These are phyloP conservation scores for Colletotrichum navitas DNA, from an alignment of 2,329 filamentous ascomycete species.

Conservation along the genomic window DNA sequence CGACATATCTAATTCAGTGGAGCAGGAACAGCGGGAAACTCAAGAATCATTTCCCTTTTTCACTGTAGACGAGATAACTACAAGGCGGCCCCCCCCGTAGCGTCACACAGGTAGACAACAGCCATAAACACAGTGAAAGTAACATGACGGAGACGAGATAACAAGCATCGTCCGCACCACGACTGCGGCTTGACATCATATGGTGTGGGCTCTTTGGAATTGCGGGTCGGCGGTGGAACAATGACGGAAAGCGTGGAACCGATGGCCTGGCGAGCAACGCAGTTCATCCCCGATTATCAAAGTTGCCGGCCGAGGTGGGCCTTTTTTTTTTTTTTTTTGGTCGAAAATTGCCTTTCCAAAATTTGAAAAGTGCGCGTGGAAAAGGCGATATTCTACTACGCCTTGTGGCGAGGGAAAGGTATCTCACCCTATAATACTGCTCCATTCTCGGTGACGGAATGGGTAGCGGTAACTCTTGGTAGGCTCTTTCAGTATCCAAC, in stretches of 20 bases:
- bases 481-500: background rate
- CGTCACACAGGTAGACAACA: too few relatives aligned
- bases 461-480: too few relatives aligned
- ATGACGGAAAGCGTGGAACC: constrained; percentile 38
- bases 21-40: background rate
- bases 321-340: background rate
- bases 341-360: background rate
- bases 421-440: background rate
- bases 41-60: background rate
- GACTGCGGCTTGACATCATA: constrained; percentile 37
- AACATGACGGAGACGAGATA: background rate
- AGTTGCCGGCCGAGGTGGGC: background rate
- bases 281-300: constrained; percentile 24
- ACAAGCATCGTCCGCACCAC: background rate
- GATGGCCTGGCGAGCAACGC: constrained; percentile 16
- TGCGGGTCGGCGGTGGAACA: constrained; percentile 35
- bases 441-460: background rate
- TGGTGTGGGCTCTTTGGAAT: background rate
- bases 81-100: too few relatives aligned
- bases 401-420: background rate
- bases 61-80: background rate
- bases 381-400: background rate
- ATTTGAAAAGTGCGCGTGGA: background rate
- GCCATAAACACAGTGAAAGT: too few relatives aligned
- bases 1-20: background rate